phyloP scores from a whole-genome alignment of 768 basidiomycete genomes.

The Strobilomyces echinocephalus region DNA sequence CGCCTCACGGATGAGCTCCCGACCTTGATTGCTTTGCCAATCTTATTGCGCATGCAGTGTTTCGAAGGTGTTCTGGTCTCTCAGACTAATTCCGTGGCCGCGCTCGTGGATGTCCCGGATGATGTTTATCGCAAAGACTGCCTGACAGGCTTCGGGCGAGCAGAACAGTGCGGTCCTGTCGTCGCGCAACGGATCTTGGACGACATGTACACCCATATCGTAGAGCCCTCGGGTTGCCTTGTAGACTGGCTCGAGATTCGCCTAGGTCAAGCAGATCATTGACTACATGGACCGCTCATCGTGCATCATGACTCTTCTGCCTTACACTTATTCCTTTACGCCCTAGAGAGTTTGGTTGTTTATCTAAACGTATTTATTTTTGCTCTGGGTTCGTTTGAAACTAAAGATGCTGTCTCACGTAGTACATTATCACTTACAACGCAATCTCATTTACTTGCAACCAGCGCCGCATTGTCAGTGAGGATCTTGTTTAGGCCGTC shows the following conservation, averaged over 20 bases:
- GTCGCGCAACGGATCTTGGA: slow-evolving; percentile 57
- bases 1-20: slow-evolving; percentile 60
- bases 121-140: slow-evolving; percentile 64
- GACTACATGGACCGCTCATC: slow-evolving; percentile 7
- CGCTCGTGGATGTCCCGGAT: slow-evolving; percentile 55
- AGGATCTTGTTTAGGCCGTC: slow-evolving; percentile 59
- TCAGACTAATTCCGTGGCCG: slow-evolving; percentile 37
- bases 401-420: no score
- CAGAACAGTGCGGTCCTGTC: slow-evolving; percentile 63
- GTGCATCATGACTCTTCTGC: neutral
- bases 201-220: slow-evolving; percentile 35
- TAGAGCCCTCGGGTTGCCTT: slow-evolving; percentile 30
- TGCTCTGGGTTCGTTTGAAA: neutral
- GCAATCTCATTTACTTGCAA: neutral
- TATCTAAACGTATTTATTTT: neutral
- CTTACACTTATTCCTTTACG: neutral
- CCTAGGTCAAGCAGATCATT: slow-evolving; percentile 12
- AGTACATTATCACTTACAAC: neutral
- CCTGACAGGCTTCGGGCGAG: slow-evolving; percentile 69
- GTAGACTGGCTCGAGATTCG: slow-evolving; percentile 45
- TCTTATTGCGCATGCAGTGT: slow-evolving; percentile 51
- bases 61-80: slow-evolving; percentile 2
- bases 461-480: slow-evolving; percentile 35
- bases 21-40: slow-evolving; percentile 67
- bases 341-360: neutral